A percentile compares a stretch with the other conserved stretches of the same genome.
Evolutionary conservation across 2,329 filamentous ascomycete species (phyloP).

Genomic region (Penicillium sclerotiorum): DNA sequence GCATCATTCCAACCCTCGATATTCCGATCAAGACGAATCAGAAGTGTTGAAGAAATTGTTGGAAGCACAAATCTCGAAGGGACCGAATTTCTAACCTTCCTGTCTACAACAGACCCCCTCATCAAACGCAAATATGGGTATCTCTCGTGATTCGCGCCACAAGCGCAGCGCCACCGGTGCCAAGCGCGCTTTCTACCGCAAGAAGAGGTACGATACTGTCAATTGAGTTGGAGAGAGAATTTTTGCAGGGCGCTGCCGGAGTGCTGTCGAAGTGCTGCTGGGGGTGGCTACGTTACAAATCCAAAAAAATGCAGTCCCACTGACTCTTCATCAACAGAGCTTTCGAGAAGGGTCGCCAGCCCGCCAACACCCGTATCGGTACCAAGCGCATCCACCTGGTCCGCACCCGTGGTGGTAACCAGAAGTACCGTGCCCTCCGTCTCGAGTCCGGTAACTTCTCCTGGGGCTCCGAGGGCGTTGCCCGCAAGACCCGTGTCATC

Average conservation of each 20-base stretch:
- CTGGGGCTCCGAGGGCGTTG: constrained; percentile 96
- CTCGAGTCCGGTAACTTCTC: constrained; percentile 99
- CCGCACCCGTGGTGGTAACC: constrained; percentile 97
- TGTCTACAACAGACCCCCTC: constrained; percentile 43
- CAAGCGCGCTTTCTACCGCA: constrained; percentile 89
- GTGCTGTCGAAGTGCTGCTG: too few relatives aligned
- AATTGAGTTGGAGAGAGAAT: constrained; percentile 53
- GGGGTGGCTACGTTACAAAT: too few relatives aligned
- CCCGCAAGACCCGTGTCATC: constrained; percentile 99
- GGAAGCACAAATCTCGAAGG: constrained; percentile 15
- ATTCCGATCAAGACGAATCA: constrained; percentile 19
- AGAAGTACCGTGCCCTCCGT: constrained; percentile 98
- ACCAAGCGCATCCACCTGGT: constrained; percentile 95
- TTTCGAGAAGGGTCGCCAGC: constrained; percentile 99
- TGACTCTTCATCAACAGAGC: too few relatives aligned
- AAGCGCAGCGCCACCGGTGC: constrained; percentile 99
- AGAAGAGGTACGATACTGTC: constrained; percentile 58
- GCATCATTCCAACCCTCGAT: background rate
- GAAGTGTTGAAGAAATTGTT: constrained; percentile 19
- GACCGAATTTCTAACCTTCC: constrained; percentile 18
- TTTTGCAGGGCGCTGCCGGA: too few relatives aligned
- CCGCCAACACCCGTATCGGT: constrained; percentile 99
- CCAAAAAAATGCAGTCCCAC: too few relatives aligned
- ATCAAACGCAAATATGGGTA: constrained; percentile 92
- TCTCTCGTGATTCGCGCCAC: constrained; percentile 99